phyloP scores from a whole-genome alignment of 371 early-diverging fungal species.

The Thermomucor indicae-seudaticae region DNA sequence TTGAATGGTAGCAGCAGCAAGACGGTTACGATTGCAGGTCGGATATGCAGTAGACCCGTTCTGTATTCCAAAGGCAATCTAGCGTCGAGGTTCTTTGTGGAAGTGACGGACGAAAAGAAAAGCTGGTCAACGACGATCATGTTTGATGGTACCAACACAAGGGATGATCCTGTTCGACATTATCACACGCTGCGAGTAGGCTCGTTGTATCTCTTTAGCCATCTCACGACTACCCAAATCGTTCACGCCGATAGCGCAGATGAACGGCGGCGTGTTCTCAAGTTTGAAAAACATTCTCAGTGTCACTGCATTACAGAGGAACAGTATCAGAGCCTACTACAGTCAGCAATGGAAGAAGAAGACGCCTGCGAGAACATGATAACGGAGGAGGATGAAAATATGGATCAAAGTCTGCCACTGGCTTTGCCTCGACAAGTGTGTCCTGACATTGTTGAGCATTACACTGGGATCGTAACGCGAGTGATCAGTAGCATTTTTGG shows the following conservation, averaged over 20 bases:
- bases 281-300: neutral
- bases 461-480: slow-evolving; percentile 18
- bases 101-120: too few species aligned
- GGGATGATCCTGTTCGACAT: neutral
- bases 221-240: neutral
- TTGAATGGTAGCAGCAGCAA: too few species aligned
- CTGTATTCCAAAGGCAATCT: too few species aligned
- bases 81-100: too few species aligned
- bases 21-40: neutral
- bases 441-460: neutral
- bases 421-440: neutral
- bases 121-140: neutral
- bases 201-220: neutral
- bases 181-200: neutral
- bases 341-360: neutral
- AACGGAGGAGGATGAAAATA: neutral
- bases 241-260: neutral
- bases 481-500: slow-evolving; percentile 29
- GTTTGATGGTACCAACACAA: neutral
- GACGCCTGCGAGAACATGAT: too few species aligned
- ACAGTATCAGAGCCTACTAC: neutral
- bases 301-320: neutral
- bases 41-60: neutral
- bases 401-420: neutral
- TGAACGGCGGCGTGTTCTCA: neutral